phyloP scores from a whole-genome alignment of 78 protist genomes.

The Capsaspora owczarzaki region DNA sequence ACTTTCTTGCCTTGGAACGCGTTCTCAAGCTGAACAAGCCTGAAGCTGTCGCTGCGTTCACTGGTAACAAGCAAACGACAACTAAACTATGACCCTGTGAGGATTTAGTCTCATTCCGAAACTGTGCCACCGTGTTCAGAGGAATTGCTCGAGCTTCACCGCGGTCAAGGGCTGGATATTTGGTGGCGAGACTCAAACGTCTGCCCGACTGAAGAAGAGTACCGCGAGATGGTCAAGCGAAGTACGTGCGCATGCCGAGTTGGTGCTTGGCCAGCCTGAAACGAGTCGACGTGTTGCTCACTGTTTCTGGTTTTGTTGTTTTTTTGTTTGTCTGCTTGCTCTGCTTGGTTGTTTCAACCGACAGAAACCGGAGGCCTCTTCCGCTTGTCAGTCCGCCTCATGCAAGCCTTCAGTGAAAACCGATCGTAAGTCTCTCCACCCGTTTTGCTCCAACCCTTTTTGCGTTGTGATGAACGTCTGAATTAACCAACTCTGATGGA shows the following conservation, averaged over 20 bases:
- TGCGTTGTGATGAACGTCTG: no score
- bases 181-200: constrained; percentile 67
- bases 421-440: background rate
- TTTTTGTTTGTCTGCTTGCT: background rate
- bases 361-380: constrained; percentile 36
- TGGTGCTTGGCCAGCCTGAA: no score
- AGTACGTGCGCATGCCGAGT: background rate
- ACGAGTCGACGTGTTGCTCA: no score
- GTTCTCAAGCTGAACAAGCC: constrained; percentile 21
- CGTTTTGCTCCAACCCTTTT: no score
- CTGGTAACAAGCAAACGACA: no score
- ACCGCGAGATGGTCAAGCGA: constrained; percentile 31
- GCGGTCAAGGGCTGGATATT: constrained; percentile 89
- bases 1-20: constrained; percentile 64
- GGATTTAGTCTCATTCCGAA: no score
- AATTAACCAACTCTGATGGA: no score
- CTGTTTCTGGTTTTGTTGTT: background rate
- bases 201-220: constrained; percentile 78
- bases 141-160: constrained; percentile 71
- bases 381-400: constrained; percentile 12
- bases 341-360: background rate
- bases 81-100: no score
- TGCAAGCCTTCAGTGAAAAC: constrained; percentile 28
- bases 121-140: no score
- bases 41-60: constrained; percentile 29